Evolutionary conservation across 306 rosid species (phyloP).

Genomic region (Begonia masoniana): DNA sequence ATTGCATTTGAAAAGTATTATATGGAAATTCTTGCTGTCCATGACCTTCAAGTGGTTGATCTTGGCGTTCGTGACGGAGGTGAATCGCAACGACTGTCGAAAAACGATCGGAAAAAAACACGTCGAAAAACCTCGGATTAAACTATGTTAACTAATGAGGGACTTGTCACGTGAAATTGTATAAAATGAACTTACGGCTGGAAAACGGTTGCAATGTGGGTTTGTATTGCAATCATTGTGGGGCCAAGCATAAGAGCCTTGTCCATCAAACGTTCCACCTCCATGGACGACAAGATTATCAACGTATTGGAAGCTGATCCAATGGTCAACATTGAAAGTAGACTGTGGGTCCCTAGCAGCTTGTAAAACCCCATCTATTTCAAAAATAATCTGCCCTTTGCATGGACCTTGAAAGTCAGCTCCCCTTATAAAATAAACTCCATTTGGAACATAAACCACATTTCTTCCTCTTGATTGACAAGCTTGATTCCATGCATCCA

Average conservation of each 20-base stretch:
- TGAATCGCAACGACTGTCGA: slow-evolving; percentile 13
- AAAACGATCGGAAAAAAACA: neutral
- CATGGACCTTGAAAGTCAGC: slow-evolving; percentile 14
- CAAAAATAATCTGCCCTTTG: slow-evolving; percentile 5
- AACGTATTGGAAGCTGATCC: slow-evolving; percentile 19
- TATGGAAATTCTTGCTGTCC: slow-evolving; percentile 24
- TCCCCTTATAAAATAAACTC: slow-evolving; percentile 8
- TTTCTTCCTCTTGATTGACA: slow-evolving; percentile 7
- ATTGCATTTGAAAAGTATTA: slow-evolving; percentile 2
- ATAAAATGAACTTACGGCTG: slow-evolving; percentile 12
- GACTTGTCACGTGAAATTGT: too few relatives aligned
- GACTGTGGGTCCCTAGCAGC: neutral
- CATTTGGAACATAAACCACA: slow-evolving; percentile 15
- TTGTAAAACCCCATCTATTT: slow-evolving; percentile 3
- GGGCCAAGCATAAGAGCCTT: slow-evolving; percentile 22
- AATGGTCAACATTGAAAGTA: slow-evolving; percentile 5
- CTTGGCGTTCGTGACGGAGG: slow-evolving; percentile 4
- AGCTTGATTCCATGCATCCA: slow-evolving; percentile 15
- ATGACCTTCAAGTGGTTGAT: slow-evolving; percentile 5
- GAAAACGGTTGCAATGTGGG: slow-evolving; percentile 7
- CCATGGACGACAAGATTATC: slow-evolving; percentile 12
- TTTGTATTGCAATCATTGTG: neutral
- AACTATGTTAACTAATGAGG: too few relatives aligned
- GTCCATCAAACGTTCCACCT: slow-evolving; percentile 24
- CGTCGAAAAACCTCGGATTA: too few relatives aligned